Evolutionary conservation across 2,329 filamentous ascomycete species (phyloP), one percentile per base, ranked within the genome.

Genomic region (Bisporella sp.): DNA sequence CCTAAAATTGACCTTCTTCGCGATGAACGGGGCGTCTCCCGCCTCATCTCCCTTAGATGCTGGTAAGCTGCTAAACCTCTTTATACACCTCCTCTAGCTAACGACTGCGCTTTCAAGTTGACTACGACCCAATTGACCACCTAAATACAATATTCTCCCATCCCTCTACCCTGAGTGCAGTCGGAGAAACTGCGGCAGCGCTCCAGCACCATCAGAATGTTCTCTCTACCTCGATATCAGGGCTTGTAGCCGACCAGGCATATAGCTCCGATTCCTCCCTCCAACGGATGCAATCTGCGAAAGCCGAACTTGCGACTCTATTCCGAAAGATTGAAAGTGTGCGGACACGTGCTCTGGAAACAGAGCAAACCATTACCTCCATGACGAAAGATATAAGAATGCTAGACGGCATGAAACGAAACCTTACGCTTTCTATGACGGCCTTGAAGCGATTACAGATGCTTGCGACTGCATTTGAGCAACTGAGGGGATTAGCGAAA

Each of bases 301-400:
- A 96, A 71, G 79, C 82, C 50, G 93, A 97, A 71, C 81, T 99
- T 55, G 86, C 87, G 13, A 84, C 87, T 59, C 82, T 99, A 39
- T 96, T 99, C 75, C 82, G 84, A 62, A 95, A 95, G 72, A 96
- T 99, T 67, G 92, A 97, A 68, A 87, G 84, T 57, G 92, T 99
- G 49, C 87, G 91, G 49, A 85, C 85, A 61, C 83, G 92, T 47
- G 93, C 93, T 37, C 81, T 95, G 61, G 84, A 91, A 74, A 97
- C 93, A 21, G 93, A 99, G 70, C 85, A 90, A 67, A 87, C 91
- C 58, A 99, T 99, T 65, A 96, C 92, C 44, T 90, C 90, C 59
- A 99, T 99, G 93, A 99, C 93, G 54, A 90, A 93, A 52, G 93
- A 99, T 65, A 99, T 99, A 68, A 99, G 99, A 73, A 84, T 92